A percentile compares a stretch with the other conserved stretches of the same genome.
Conservation (phyloP, 352 stramenopile species). For the Phytophthora agathidicida region DNA sequence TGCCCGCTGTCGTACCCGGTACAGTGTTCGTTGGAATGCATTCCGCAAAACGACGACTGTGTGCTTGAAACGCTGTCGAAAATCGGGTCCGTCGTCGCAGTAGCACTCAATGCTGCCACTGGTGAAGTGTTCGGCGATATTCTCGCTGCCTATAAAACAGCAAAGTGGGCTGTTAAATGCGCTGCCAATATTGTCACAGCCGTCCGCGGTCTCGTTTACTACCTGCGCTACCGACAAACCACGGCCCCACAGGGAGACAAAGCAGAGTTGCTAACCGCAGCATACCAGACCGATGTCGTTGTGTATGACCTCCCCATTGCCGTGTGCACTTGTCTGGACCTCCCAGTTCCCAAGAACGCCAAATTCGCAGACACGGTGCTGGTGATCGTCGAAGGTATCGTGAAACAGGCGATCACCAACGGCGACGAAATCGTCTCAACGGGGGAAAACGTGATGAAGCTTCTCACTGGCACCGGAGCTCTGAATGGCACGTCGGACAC, state of each 20-base stretch:
- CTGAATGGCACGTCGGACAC: conserved; percentile 18
- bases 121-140: conserved; percentile 32
- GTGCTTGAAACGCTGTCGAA: conserved; percentile 28
- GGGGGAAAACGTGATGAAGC: conserved; percentile 26
- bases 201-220: conserved; percentile 24
- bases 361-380: conserved; percentile 21
- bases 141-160: conserved; percentile 23
- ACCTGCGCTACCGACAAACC: conserved; percentile 27
- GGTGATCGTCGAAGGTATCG: conserved; percentile 31
- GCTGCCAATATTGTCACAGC: conserved; percentile 26
- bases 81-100: conserved; percentile 29
- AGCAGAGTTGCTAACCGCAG: conserved; percentile 18
- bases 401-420: conserved; percentile 34
- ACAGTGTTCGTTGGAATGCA: conserved; percentile 39
- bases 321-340: conserved; percentile 19
- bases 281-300: conserved; percentile 28
- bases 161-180: conserved; percentile 32
- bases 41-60: conserved; percentile 47
- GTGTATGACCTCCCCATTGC: conserved; percentile 24
- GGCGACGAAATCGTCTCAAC: conserved; percentile 31
- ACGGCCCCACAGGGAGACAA: conserved; percentile 24
- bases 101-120: conserved; percentile 29
- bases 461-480: conserved; percentile 21
- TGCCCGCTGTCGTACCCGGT: conserved; percentile 43
- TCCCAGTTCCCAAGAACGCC: conserved; percentile 12